Conservation (phyloP, 2,329 filamentous ascomycete genomes). For the Ceratocystis smalleyi region DNA sequence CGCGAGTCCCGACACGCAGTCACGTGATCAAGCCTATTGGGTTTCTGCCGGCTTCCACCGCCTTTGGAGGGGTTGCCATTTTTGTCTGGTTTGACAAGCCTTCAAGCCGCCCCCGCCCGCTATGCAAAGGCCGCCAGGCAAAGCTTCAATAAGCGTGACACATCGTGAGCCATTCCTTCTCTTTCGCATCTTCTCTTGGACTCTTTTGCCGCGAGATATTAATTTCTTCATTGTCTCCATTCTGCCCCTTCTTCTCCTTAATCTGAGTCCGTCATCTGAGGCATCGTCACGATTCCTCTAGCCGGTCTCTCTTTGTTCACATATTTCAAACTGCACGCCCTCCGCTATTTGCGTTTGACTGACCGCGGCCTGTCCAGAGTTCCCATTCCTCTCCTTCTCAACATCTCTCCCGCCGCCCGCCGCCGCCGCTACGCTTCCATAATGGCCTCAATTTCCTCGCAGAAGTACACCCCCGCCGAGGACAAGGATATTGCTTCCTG, state of each 20-base stretch:
- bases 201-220: neutral
- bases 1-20: slow-evolving; percentile 3
- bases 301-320: slow-evolving; percentile 26
- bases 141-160: slow-evolving; percentile 12
- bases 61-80: slow-evolving; percentile 13
- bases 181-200: neutral
- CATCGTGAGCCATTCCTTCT: slow-evolving; percentile 6
- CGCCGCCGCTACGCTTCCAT: slow-evolving; percentile 26
- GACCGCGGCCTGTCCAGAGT: slow-evolving; percentile 26
- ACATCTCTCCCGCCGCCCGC: slow-evolving; percentile 23
- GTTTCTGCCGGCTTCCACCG: slow-evolving; percentile 14
- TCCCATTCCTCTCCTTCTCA: slow-evolving; percentile 24
- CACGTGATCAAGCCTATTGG: slow-evolving; percentile 3
- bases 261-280: slow-evolving; percentile 9
- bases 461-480: slow-evolving; percentile 62
- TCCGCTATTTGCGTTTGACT: slow-evolving; percentile 27
- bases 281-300: slow-evolving; percentile 28
- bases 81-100: neutral
- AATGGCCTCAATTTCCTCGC: slow-evolving; percentile 51
- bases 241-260: neutral
- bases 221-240: neutral
- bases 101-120: slow-evolving; percentile 8
- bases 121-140: slow-evolving; percentile 2
- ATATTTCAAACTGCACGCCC: slow-evolving; percentile 28
- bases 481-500: slow-evolving; percentile 80